Base-by-base conservation (phyloP, 345 rosid genomes). In the Aquilaria sinensis region DNA sequence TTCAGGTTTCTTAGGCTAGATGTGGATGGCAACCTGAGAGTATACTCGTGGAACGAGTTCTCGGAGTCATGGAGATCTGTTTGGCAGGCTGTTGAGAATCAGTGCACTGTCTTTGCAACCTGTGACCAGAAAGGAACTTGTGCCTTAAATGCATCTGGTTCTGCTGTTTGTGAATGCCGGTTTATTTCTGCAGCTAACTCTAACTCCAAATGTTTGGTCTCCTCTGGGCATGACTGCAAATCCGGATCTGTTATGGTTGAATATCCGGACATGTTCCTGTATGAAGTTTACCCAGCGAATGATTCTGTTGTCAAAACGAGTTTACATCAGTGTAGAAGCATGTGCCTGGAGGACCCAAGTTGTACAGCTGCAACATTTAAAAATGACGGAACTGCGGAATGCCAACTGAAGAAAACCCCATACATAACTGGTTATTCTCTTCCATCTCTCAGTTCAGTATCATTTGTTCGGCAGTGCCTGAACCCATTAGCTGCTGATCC, bases 21-120 rank as follows among this genome's bases (percentile, higher is more conserved):
- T 63, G 53, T 62, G 2, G 96, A 88, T 67, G 96, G 96, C 15
- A 88, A 88, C 67, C 72, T 88, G 61, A 77, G 96, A 53, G 71
- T 88, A 76, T 85, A 88, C 72, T 85, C 96, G 2, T 88, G 87
- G 88, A 68, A 55, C 5, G 74, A 75, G 41, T 77, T 15, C 61
- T 74, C 70, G 15, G 6, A 53, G 72, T 60, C 74, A 31, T 88
- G 96, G 96, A 82, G 67, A 74, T 68, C 90, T 5, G 92, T 80
- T 55, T 88, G 92, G 96, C 92, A 88, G 74, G 92, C 92, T 47
- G 77, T 88, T 72, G 96, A 82, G 74, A 85, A 85, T 70, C 96
- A 85, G 55, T 85, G 96, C 65, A 65, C 74, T 41, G 96, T 88
- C 10, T 85, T 85, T 62, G 96, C 92, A 13, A 83, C 89, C 47